Percentiles rank a stretch among this genome's conserved stretches.
Conservation (phyloP, 768 basidiomycete species). For the Psilocybe subaeruginosa region DNA sequence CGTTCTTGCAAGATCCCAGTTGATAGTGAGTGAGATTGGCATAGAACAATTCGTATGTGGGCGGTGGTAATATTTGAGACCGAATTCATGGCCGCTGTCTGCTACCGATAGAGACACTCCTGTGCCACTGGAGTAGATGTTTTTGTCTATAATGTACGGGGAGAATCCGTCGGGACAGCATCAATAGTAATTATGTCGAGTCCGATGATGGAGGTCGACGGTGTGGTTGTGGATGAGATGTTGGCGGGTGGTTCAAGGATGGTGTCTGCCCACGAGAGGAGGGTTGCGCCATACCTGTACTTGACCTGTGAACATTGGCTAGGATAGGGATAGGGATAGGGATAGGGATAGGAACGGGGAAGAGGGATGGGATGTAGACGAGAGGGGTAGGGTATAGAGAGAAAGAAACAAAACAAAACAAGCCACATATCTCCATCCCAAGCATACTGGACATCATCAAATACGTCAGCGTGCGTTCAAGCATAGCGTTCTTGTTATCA, state of each 20-base stretch:
- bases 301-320: constrained; percentile 57
- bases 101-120: too few relatives aligned
- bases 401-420: neutral
- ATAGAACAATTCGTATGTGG: too few relatives aligned
- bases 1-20: too few relatives aligned
- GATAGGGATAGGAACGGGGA: neutral
- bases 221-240: neutral
- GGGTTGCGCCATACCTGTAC: constrained; percentile 91
- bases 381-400: neutral
- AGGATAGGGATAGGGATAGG: neutral
- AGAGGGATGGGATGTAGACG: neutral
- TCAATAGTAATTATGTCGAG: constrained; percentile 3
- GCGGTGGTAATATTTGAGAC: too few relatives aligned
- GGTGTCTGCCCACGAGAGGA: constrained; percentile 73
- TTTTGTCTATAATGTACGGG: too few relatives aligned
- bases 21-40: too few relatives aligned
- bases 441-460: constrained; percentile 92
- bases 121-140: too few relatives aligned
- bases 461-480: constrained; percentile 89
- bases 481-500: constrained; percentile 86
- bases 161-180: too few relatives aligned
- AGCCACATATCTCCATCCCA: constrained; percentile 83
- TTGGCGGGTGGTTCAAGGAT: constrained; percentile 20
- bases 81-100: too few relatives aligned
- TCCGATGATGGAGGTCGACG: constrained; percentile 7